A percentile compares a stretch with the other conserved stretches of the same genome.
Conservation (phyloP, 31 red algal species). For the Porphyra umbilicalis region DNA sequence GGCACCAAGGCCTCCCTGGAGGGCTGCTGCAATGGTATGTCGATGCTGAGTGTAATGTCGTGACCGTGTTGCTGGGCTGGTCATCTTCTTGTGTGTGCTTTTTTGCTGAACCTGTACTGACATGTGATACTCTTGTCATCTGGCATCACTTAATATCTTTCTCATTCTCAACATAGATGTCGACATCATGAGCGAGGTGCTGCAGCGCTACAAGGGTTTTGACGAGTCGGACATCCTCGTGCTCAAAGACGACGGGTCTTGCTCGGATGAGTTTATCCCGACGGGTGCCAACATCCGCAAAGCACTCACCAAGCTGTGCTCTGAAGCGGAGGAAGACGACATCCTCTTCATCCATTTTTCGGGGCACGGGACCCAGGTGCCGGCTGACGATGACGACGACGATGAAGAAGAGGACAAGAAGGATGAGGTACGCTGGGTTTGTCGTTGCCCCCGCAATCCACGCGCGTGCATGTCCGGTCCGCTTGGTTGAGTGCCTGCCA, state of each 20-base stretch:
- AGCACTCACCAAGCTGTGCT: constrained; percentile 60
- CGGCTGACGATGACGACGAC: constrained; percentile 67
- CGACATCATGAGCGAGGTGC: constrained; percentile 35
- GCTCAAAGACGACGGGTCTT: constrained; percentile 63
- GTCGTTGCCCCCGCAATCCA: no score
- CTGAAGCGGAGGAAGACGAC: constrained; percentile 41
- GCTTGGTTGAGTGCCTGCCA: no score
- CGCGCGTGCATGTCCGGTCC: neutral
- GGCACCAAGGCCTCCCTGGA: neutral
- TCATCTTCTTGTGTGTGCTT: neutral
- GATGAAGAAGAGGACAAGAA: constrained; percentile 54
- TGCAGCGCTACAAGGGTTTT: constrained; percentile 52
- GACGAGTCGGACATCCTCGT: constrained; percentile 61
- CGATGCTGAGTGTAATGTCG: neutral
- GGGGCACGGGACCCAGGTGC: constrained; percentile 82
- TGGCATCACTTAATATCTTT: neutral
- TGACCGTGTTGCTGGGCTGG: neutral
- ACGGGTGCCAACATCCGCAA: constrained; percentile 66
- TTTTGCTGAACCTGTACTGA: neutral
- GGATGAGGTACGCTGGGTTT: constrained; percentile 65
- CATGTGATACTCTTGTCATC: neutral
- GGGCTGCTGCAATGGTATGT: constrained; percentile 5
- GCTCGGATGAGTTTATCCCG: constrained; percentile 21
- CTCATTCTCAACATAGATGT: constrained; percentile 63
- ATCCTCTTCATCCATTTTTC: constrained; percentile 69